Evolutionary conservation across 2,329 filamentous ascomycete genomes (phyloP).

Genomic region (Xylaria sp.): DNA sequence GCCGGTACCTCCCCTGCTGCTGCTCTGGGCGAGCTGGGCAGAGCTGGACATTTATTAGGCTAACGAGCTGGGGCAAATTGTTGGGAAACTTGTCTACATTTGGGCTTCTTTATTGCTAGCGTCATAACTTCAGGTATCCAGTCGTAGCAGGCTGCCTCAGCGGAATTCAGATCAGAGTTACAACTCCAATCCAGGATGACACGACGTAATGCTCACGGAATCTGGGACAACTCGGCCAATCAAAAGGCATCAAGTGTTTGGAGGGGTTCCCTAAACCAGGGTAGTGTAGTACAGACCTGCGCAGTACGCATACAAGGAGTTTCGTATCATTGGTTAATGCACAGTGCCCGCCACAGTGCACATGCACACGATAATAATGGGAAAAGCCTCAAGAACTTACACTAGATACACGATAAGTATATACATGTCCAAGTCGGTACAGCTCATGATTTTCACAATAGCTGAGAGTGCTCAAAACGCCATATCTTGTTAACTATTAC

Average conservation of each 20-base stretch:
- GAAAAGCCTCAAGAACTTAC: neutral
- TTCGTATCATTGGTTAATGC: neutral
- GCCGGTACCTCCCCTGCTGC: constrained; percentile 1
- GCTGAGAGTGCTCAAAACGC: neutral
- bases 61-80: neutral
- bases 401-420: neutral
- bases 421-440: too few relatives aligned
- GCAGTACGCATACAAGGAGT: constrained; percentile 2
- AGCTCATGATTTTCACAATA: too few relatives aligned
- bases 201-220: constrained; percentile 29
- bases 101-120: neutral
- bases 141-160: constrained; percentile 24
- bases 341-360: constrained; percentile 22
- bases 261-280: constrained; percentile 6
- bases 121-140: too few relatives aligned
- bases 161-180: constrained; percentile 9
- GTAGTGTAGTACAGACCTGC: neutral
- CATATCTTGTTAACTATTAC: neutral
- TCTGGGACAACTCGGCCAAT: constrained; percentile 25
- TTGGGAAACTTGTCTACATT: neutral
- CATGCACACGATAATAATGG: neutral
- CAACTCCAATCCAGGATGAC: constrained; percentile 1
- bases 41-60: neutral
- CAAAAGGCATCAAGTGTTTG: neutral
- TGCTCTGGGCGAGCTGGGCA: constrained; percentile 8